These are phyloP conservation scores for Aspergillus chevalieri DNA, from an alignment of 2,329 filamentous ascomycete genomes.

Conservation along the genomic window DNA sequence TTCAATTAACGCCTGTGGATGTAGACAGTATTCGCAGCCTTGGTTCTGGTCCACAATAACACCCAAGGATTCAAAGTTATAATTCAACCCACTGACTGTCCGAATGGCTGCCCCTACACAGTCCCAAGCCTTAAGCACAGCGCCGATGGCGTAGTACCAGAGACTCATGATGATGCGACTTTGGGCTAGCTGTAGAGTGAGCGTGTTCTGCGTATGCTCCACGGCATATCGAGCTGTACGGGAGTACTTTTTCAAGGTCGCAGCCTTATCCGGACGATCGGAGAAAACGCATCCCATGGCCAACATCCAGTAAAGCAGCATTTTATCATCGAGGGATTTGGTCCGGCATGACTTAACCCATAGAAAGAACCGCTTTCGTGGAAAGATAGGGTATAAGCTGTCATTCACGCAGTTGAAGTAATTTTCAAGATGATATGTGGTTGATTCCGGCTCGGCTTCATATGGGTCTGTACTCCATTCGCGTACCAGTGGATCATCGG, in stretches of 20 bases:
- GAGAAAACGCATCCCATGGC: slow-evolving; percentile 54
- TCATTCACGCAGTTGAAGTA: slow-evolving; percentile 55
- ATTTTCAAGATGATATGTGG: slow-evolving; percentile 48
- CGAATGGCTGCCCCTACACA: slow-evolving; percentile 58
- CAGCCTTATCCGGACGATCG: slow-evolving; percentile 38
- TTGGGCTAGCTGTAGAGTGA: slow-evolving; percentile 61
- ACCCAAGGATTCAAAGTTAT: slow-evolving; percentile 57
- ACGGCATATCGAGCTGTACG: slow-evolving; percentile 55
- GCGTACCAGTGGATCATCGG: slow-evolving; percentile 23
- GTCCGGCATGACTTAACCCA: slow-evolving; percentile 48
- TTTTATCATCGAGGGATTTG: slow-evolving; percentile 51
- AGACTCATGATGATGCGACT: slow-evolving; percentile 60
- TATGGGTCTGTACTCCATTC: slow-evolving; percentile 52
- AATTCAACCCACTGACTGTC: slow-evolving; percentile 52
- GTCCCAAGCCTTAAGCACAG: slow-evolving; percentile 57
- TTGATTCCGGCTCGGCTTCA: slow-evolving; percentile 43
- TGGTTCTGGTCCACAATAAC: slow-evolving; percentile 42
- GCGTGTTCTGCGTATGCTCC: slow-evolving; percentile 45
- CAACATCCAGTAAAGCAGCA: slow-evolving; percentile 57
- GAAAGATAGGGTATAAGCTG: slow-evolving; percentile 52
- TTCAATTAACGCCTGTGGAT: slow-evolving; percentile 55
- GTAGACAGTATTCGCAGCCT: slow-evolving; percentile 53
- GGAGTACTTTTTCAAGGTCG: slow-evolving; percentile 44
- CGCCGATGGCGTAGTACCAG: slow-evolving; percentile 58
- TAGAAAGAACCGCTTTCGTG: slow-evolving; percentile 46